Conservation (phyloP, 1,284 basidiomycete species). For the Bjerkandera adusta region DNA sequence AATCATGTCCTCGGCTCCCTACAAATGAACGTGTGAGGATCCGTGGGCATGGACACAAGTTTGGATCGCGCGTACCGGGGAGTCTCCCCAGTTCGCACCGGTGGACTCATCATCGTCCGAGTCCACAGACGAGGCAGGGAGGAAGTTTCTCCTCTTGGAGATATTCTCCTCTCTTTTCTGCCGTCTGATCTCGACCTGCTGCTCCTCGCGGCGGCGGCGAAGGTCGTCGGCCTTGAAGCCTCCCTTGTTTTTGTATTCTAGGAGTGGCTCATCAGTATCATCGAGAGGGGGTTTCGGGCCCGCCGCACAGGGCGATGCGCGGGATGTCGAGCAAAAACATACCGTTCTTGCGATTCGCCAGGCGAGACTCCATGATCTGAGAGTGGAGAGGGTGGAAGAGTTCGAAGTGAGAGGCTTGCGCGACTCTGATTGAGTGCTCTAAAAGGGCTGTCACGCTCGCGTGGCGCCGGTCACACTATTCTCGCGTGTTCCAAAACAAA, state of each 20-base stretch:
- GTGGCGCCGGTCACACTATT: slow-evolving; percentile 23
- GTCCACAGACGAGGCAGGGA: slow-evolving; percentile 68
- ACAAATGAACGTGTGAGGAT: slow-evolving; percentile 15
- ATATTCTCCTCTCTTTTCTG: slow-evolving; percentile 98
- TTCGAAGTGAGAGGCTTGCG: slow-evolving; percentile 26
- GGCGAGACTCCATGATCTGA: slow-evolving; percentile 31
- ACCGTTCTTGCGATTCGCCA: slow-evolving; percentile 59
- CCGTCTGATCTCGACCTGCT: slow-evolving; percentile 95
- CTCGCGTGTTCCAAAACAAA: neutral
- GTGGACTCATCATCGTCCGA: slow-evolving; percentile 81
- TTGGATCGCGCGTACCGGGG: slow-evolving; percentile 53
- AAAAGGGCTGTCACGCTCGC: slow-evolving; percentile 24
- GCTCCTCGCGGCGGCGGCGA: slow-evolving; percentile 92
- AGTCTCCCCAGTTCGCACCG: slow-evolving; percentile 64
- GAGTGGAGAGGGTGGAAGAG: slow-evolving; percentile 18
- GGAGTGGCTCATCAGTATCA: slow-evolving; percentile 31
- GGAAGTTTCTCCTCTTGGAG: slow-evolving; percentile 92
- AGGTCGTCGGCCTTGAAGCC: slow-evolving; percentile 84
- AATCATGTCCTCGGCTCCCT: slow-evolving; percentile 93
- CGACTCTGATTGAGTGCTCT: slow-evolving; percentile 17
- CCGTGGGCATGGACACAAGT: slow-evolving; percentile 11
- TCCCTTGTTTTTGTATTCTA: slow-evolving; percentile 76
- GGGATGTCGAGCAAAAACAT: slow-evolving; percentile 22
- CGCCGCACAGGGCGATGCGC: slow-evolving; percentile 7
- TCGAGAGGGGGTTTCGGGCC: slow-evolving; percentile 20